Base-by-base conservation (phyloP, 2,329 filamentous ascomycete genomes). In the Chrysosporium keratinophilum region DNA sequence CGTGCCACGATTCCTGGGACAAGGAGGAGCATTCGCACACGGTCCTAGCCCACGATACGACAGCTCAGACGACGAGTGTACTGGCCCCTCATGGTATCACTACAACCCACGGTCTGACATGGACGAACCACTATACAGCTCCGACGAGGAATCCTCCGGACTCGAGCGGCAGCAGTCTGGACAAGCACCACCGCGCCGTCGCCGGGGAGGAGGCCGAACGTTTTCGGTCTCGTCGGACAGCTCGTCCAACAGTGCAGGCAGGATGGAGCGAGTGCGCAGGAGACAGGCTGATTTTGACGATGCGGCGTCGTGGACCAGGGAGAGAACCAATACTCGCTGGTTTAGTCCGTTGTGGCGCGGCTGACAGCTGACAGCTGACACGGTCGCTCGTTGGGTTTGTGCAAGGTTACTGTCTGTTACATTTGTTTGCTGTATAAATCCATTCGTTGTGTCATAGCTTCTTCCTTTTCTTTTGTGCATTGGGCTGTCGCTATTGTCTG, bases 101-200 rank as follows among this genome's bases (percentile, higher is more conserved):
- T n/a, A 14, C 28, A 20, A 3, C 10, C 35, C 11, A 37, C 33
- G 37, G 17, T 11, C 19, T 15, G 12, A 12, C 46, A 5, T 28
- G 17, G 46, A 49, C 14, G 46, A 40, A 14, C 5, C 19, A 4
- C 28, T 31, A 5, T 40, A 4, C 46, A 49, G 34, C 41, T 51
- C 40, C 12, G 49, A 50, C 7, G 48, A 50, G 4, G 48, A 50
- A 41, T 50, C n/a, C n/a, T n/a, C n/a, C n/a, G n/a, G n/a, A n/a
- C n/a, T n/a, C n/a, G n/a, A n/a, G n/a, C n/a, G n/a, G n/a, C n/a
- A n/a, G n/a, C n/a, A n/a, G n/a, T n/a, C n/a, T n/a, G n/a, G n/a
- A n/a, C n/a, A n/a, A n/a, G n/a, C n/a, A n/a, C n/a, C n/a, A n/a
- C n/a, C n/a, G n/a, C n/a, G n/a, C 28, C 15, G 34, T 20, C 28